Percentiles rank a stretch among this genome's conserved stretches.
These are phyloP conservation scores for Boletus pseudopeckii DNA, from an alignment of 768 basidiomycete species.

Conservation along the genomic window DNA sequence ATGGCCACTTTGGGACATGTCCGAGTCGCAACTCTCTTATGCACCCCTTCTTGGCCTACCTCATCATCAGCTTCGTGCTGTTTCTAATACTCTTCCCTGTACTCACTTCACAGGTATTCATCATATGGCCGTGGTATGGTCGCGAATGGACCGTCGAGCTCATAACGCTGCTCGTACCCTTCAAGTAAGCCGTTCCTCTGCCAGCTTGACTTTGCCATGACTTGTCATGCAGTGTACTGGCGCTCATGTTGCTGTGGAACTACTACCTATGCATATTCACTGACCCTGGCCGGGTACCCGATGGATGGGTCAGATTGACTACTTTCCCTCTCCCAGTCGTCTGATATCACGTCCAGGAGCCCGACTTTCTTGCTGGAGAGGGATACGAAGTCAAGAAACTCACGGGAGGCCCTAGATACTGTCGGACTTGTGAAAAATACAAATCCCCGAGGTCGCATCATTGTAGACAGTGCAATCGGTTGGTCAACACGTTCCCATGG, in stretches of 20 bases:
- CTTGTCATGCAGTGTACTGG: slow-evolving; percentile 52
- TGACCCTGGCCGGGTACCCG: slow-evolving; percentile 82
- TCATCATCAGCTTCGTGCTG: slow-evolving; percentile 68
- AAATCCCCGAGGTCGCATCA: slow-evolving; percentile 93
- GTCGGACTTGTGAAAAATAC: slow-evolving; percentile 78
- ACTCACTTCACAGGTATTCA: slow-evolving; percentile 83
- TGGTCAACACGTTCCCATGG: slow-evolving; percentile 24
- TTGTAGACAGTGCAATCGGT: slow-evolving; percentile 84
- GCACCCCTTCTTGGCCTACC: slow-evolving; percentile 50
- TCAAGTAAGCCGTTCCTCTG: slow-evolving; percentile 65
- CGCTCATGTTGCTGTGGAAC: slow-evolving; percentile 80
- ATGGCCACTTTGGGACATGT: slow-evolving; percentile 6
- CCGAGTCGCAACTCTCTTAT: slow-evolving; percentile 28
- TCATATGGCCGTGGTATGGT: slow-evolving; percentile 94
- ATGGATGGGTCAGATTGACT: slow-evolving; percentile 58
- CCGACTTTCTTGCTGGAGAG: slow-evolving; percentile 60
- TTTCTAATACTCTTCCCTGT: slow-evolving; percentile 82
- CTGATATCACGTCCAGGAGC: slow-evolving; percentile 43
- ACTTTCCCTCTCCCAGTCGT: not conserved
- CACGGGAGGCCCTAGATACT: slow-evolving; percentile 80
- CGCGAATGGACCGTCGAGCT: slow-evolving; percentile 69
- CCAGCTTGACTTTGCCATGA: slow-evolving; percentile 6
- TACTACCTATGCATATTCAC: slow-evolving; percentile 81
- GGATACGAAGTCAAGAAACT: slow-evolving; percentile 89
- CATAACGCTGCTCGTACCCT: slow-evolving; percentile 72